Conservation (phyloP, 2,329 filamentous ascomycete genomes). For the Venturia aucupariae region DNA sequence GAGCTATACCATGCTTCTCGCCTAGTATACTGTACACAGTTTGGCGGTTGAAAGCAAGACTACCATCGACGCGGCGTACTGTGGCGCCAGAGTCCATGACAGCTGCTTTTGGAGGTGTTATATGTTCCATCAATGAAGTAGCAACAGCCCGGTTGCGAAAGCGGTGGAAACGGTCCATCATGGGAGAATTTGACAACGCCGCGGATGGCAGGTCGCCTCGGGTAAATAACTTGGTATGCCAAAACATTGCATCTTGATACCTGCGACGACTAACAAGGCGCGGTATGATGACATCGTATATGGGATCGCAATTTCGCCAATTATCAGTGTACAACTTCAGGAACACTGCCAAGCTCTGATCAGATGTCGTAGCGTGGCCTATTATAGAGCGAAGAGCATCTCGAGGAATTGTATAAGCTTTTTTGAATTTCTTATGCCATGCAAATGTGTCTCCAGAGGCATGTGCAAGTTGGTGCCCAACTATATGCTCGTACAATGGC, state of each 20-base stretch:
- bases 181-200: not conserved
- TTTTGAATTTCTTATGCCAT: conserved; percentile 6
- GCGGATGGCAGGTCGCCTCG: conserved; percentile 2
- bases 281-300: conserved; percentile 34
- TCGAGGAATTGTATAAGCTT: conserved; percentile 6
- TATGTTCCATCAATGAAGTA: not conserved
- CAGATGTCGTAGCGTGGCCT: conserved; percentile 19
- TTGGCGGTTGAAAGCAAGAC: not conserved
- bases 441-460: conserved; percentile 16
- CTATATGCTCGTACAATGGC: conserved; percentile 32
- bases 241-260: conserved; percentile 24
- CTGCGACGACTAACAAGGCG: conserved; percentile 23
- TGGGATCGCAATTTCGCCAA: not conserved
- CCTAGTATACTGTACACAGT: conserved; percentile 29
- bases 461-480: conserved; percentile 20
- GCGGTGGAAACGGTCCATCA: not conserved
- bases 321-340: conserved; percentile 30
- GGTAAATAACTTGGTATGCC: conserved; percentile 26
- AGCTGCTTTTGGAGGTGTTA: not conserved
- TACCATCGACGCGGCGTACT: not conserved
- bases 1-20: conserved; percentile 33
- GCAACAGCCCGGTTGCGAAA: not conserved
- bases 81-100: not conserved
- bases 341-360: conserved; percentile 22
- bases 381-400: conserved; percentile 1